Conservation (phyloP, 306 rosid species). For the Sicyos edulis region DNA sequence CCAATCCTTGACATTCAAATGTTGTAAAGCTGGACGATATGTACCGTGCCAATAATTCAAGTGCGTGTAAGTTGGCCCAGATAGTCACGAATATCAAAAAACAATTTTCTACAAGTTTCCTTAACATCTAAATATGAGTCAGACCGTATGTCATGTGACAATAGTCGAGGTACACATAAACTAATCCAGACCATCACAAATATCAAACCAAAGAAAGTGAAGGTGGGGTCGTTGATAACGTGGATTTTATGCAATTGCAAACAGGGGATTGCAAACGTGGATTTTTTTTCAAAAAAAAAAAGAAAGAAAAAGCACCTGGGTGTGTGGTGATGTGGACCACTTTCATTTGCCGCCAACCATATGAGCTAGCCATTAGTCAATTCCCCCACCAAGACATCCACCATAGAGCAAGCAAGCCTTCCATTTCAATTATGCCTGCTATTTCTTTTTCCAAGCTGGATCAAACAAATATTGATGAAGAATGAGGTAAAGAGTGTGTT, state of each 20-base stretch:
- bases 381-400: neutral
- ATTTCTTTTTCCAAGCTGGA: neutral
- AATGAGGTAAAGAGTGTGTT: constrained; percentile 27
- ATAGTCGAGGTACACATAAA: too few relatives aligned
- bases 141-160: too few relatives aligned
- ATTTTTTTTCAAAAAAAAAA: too few relatives aligned
- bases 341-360: constrained; percentile 17
- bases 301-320: constrained; percentile 10
- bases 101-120: too few relatives aligned
- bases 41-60: too few relatives aligned
- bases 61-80: too few relatives aligned
- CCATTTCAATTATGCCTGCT: neutral
- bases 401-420: neutral
- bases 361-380: constrained; percentile 3
- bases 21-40: too few relatives aligned
- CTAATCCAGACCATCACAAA: too few relatives aligned
- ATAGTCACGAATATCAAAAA: too few relatives aligned
- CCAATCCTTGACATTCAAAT: too few relatives aligned
- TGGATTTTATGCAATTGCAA: neutral
- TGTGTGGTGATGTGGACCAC: constrained; percentile 17
- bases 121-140: too few relatives aligned
- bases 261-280: too few relatives aligned
- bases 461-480: constrained; percentile 19
- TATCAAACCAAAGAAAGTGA: neutral
- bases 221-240: neutral